Evolutionary conservation across 1,284 basidiomycete genomes (phyloP).

Genomic region (Trametes sp.): DNA sequence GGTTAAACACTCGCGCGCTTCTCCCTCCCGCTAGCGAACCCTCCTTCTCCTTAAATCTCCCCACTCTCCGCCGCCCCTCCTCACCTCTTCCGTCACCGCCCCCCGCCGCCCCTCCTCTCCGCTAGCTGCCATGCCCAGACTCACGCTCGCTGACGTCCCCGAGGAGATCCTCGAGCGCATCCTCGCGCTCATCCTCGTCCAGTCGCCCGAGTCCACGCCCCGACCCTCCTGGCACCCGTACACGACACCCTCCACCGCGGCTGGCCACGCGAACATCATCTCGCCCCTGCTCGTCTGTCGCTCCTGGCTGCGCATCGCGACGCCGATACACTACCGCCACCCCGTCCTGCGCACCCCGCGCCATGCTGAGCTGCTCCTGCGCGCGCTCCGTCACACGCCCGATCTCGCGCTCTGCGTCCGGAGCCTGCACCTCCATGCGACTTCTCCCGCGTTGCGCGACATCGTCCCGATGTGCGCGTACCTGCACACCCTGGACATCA

Average conservation of each 20-base stretch:
- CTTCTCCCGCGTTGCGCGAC: conserved; percentile 38
- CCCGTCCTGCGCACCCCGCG: conserved; percentile 48
- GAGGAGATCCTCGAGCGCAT: conserved; percentile 65
- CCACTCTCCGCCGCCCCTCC: conserved; percentile 18
- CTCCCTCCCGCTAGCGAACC: conserved; percentile 19
- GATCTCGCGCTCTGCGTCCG: conserved; percentile 49
- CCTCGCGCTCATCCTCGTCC: conserved; percentile 49
- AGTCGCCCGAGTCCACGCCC: conserved; percentile 27
- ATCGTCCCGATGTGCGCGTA: conserved; percentile 43
- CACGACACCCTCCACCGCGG: conserved; percentile 15
- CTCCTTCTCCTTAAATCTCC: conserved; percentile 27
- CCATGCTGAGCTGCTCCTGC: conserved; percentile 50
- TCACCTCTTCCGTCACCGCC: conserved; percentile 8
- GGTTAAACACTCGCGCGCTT: conserved; percentile 30
- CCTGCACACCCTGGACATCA: conserved; percentile 52
- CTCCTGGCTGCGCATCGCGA: conserved; percentile 58
- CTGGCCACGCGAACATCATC: conserved; percentile 33
- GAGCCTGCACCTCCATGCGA: conserved; percentile 46
- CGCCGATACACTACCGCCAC: conserved; percentile 59
- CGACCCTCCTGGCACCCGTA: conserved; percentile 43
- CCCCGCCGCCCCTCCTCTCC: conserved; percentile 2
- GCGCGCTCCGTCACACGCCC: conserved; percentile 47
- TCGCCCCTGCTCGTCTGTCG: conserved; percentile 57
- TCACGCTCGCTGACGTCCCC: conserved; percentile 51
- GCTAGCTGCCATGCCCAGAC: conserved; percentile 22